These are phyloP conservation scores for Fusarium sp. DNA, from an alignment of 2,329 filamentous ascomycete genomes.

Conservation along the genomic window DNA sequence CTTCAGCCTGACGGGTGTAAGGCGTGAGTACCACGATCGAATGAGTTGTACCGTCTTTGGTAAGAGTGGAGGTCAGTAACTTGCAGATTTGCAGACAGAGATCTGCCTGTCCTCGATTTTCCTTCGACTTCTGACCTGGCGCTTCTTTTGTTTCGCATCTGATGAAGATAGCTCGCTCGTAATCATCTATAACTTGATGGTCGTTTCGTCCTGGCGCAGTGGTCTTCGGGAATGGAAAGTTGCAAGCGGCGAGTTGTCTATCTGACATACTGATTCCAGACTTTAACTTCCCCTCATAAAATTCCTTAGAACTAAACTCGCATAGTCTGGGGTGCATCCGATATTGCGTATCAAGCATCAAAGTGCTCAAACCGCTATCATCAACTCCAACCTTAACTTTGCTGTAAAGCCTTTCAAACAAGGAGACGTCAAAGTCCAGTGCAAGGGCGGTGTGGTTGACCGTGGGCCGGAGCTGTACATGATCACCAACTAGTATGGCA, in stretches of 20 bases:
- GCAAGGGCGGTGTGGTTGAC: slow-evolving; percentile 53
- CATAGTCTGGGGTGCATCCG: slow-evolving; percentile 58
- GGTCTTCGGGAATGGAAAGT: slow-evolving; percentile 33
- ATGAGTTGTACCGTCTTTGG: not conserved
- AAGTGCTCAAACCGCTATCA: slow-evolving; percentile 42
- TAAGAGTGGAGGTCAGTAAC: slow-evolving; percentile 38
- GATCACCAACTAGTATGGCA: slow-evolving; percentile 60
- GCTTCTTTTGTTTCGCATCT: slow-evolving; percentile 54
- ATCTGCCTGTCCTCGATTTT: slow-evolving; percentile 54
- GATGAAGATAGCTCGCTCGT: slow-evolving; percentile 48
- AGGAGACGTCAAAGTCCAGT: slow-evolving; percentile 55
- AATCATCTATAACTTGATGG: not conserved
- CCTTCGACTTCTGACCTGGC: slow-evolving; percentile 54
- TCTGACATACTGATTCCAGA: slow-evolving; percentile 48
- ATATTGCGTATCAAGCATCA: slow-evolving; percentile 60
- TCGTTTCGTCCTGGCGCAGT: not conserved
- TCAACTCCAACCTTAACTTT: not conserved
- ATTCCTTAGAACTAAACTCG: slow-evolving; percentile 55
- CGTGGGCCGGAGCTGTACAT: slow-evolving; percentile 60
- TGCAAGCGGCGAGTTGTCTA: slow-evolving; percentile 35
- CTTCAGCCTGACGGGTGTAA: slow-evolving; percentile 54
- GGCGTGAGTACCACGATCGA: slow-evolving; percentile 57
- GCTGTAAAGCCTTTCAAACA: slow-evolving; percentile 58
- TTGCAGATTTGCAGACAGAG: slow-evolving; percentile 53
- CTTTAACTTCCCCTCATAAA: slow-evolving; percentile 54